A percentile compares a stretch with the other conserved stretches of the same genome.
phyloP scores from a whole-genome alignment of 352 stramenopile genomes.

The Blastocystis sp. region DNA sequence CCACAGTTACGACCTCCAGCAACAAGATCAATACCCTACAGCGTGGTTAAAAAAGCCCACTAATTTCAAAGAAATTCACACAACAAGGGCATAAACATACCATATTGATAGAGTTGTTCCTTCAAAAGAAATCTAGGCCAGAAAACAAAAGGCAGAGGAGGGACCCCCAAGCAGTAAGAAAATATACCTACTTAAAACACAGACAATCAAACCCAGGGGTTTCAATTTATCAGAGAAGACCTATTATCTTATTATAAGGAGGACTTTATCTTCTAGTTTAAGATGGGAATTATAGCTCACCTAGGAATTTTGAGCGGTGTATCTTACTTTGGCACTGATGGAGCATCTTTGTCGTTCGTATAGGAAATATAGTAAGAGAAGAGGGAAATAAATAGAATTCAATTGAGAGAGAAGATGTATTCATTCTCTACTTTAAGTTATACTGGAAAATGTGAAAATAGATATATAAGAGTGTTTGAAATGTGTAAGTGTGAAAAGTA shows the following conservation, averaged over 20 bases:
- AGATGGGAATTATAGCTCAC: not conserved
- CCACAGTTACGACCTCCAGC: slow-evolving; percentile 59
- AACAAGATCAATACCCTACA: slow-evolving; percentile 60
- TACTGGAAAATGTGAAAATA: no score
- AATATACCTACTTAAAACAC: not conserved
- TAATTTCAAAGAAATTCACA: not conserved
- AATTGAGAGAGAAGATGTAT: no score
- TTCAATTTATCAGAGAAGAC: not conserved
- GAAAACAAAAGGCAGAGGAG: not conserved
- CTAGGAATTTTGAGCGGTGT: not conserved
- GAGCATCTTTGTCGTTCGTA: not conserved
- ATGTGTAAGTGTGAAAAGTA: no score
- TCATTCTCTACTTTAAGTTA: no score
- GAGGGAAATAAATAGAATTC: no score
- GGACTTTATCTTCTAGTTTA: not conserved
- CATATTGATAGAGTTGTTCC: not conserved
- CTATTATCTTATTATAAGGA: not conserved
- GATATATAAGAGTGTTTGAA: no score
- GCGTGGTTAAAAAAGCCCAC: not conserved
- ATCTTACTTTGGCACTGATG: not conserved
- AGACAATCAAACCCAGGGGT: not conserved
- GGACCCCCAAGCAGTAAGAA: not conserved
- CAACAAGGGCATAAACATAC: not conserved
- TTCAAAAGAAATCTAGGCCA: slow-evolving; percentile 40
- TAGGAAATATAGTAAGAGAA: no score